Evolutionary conservation across 495 filamentous ascomycete genomes (phyloP).

Genomic region (Cenococcum geophilum): DNA sequence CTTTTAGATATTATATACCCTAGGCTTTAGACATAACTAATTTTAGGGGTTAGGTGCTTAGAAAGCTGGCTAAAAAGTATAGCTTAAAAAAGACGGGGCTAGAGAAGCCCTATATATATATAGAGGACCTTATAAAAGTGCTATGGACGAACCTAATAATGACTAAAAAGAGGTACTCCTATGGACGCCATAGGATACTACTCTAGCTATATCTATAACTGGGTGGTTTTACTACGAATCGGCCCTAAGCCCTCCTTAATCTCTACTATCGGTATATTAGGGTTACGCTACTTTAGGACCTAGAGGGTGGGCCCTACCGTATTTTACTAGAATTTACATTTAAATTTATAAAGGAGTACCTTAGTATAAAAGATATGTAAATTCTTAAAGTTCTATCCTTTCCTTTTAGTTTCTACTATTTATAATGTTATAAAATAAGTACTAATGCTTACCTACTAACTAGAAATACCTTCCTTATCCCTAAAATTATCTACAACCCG

Average conservation of each 20-base stretch:
- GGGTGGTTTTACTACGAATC: slow-evolving; percentile 31
- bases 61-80: slow-evolving; percentile 19
- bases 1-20: no score
- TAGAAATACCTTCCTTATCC: slow-evolving; percentile 39
- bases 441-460: neutral
- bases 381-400: neutral
- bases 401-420: no score
- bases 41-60: neutral
- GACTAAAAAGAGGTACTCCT: slow-evolving; percentile 33
- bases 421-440: no score
- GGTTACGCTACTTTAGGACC: slow-evolving; percentile 36
- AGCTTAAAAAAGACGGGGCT: slow-evolving; percentile 27
- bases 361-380: slow-evolving; percentile 36
- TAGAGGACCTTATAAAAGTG: slow-evolving; percentile 32
- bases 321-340: slow-evolving; percentile 39
- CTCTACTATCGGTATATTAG: slow-evolving; percentile 34
- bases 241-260: slow-evolving; percentile 30
- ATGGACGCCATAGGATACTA: slow-evolving; percentile 27
- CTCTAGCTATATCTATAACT: slow-evolving; percentile 16
- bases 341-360: slow-evolving; percentile 37
- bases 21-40: no score
- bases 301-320: slow-evolving; percentile 29
- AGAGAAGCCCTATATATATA: slow-evolving; percentile 32
- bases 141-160: slow-evolving; percentile 32
- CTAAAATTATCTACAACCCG: slow-evolving; percentile 40